Evolutionary conservation across 345 rosid genomes (phyloP).

Genomic region (Sonneratia caseolaris): DNA sequence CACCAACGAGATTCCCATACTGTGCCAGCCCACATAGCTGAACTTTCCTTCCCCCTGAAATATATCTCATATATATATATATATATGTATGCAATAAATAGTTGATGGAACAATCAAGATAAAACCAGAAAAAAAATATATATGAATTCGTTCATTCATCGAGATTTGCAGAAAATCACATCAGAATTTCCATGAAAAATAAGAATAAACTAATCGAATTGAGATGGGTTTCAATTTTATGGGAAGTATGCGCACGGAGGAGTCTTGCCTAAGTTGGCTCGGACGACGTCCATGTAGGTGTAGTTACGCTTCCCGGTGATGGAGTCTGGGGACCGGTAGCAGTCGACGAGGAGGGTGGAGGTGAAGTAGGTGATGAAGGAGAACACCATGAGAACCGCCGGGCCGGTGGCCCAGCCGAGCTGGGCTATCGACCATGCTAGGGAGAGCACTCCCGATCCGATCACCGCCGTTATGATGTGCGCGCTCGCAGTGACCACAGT

Average conservation of each 20-base stretch:
- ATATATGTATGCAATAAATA: not conserved
- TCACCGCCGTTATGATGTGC: constrained; percentile 87
- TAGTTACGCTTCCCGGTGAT: constrained; percentile 66
- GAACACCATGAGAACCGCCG: constrained; percentile 53
- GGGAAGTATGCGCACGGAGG: not conserved
- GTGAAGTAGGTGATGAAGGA: constrained; percentile 72
- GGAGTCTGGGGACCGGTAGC: constrained; percentile 66
- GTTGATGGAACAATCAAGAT: not conserved
- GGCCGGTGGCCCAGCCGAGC: constrained; percentile 83
- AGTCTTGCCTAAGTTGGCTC: constrained; percentile 47
- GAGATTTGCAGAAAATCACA: not conserved
- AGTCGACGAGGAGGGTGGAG: constrained; percentile 67
- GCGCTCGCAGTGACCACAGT: constrained; percentile 77
- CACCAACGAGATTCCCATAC: constrained; percentile 56
- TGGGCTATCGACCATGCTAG: constrained; percentile 86
- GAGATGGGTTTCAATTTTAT: not conserved
- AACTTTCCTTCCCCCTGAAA: constrained; percentile 43
- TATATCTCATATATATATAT: too few species aligned
- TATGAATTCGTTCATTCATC: not conserved
- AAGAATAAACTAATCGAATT: not conserved
- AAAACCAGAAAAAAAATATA: not conserved
- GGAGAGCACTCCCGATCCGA: constrained; percentile 80
- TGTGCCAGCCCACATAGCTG: constrained; percentile 72
- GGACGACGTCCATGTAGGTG: constrained; percentile 81
- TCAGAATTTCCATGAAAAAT: not conserved